Percentiles rank a stretch among this genome's conserved stretches.
Evolutionary conservation across 768 basidiomycete genomes (phyloP).

Genomic region (Termitomyces sp.): DNA sequence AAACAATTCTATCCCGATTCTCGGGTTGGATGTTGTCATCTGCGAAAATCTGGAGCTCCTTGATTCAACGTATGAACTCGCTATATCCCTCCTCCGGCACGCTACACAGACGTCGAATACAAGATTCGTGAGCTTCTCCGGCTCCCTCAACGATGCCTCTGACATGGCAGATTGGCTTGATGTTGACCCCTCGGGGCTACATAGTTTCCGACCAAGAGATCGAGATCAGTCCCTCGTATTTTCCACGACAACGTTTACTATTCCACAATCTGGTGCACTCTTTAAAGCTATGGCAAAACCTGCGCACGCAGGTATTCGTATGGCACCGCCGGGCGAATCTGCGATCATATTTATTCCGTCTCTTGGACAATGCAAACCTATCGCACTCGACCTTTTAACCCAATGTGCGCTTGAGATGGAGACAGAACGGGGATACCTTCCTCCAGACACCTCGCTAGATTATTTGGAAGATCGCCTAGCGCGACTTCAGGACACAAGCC

Average conservation of each 20-base stretch:
- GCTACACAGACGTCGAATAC: constrained; percentile 55
- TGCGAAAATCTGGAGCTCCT: constrained; percentile 86
- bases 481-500: constrained; percentile 53
- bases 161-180: constrained; percentile 84
- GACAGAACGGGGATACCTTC: constrained; percentile 63
- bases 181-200: constrained; percentile 55
- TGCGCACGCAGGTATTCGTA: constrained; percentile 67
- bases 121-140: constrained; percentile 73
- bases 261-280: constrained; percentile 80
- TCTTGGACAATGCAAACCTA: constrained; percentile 61
- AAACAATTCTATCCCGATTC: constrained; percentile 21
- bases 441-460: constrained; percentile 40
- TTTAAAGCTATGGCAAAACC: constrained; percentile 93
- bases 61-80: constrained; percentile 77
- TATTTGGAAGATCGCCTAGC: constrained; percentile 54
- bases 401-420: constrained; percentile 77
- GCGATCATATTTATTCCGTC: constrained; percentile 89
- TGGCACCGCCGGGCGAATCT: constrained; percentile 35
- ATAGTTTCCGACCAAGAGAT: constrained; percentile 77
- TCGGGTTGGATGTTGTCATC: constrained; percentile 58
- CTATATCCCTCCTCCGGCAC: constrained; percentile 65
- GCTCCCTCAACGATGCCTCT: constrained; percentile 73
- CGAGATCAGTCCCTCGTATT: constrained; percentile 75
- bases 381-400: constrained; percentile 83
- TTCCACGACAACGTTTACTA: constrained; percentile 72